Evolutionary conservation across 176 grass and related monocot genomes (phyloP).

Genomic region (Pontederia crassipes): DNA sequence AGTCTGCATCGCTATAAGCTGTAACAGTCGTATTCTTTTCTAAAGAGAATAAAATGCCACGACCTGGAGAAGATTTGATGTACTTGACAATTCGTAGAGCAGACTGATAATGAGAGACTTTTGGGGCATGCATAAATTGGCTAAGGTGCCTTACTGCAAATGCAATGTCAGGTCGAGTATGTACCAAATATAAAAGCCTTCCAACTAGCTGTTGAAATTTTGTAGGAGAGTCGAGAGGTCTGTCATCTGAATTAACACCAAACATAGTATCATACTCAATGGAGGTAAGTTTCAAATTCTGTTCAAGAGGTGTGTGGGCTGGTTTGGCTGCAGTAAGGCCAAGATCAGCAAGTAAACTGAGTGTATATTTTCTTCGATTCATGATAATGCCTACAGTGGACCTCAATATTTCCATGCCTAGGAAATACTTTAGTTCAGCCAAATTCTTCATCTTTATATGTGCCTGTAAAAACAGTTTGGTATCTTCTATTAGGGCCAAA

Average conservation of each 20-base stretch:
- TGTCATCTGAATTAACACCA: no score
- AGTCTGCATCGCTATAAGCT: background rate
- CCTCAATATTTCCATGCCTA: background rate
- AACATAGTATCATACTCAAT: background rate
- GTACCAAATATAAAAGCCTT: background rate
- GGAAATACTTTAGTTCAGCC: background rate
- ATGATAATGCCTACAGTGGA: background rate
- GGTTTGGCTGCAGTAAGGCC: no score
- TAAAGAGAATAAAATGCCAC: background rate
- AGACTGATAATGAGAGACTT: no score
- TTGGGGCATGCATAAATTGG: background rate
- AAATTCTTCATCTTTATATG: background rate
- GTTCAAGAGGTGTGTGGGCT: no score
- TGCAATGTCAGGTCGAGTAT: background rate
- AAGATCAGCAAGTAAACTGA: no score
- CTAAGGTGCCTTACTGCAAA: background rate
- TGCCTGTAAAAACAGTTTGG: background rate
- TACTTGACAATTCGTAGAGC: background rate
- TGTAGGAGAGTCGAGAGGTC: no score
- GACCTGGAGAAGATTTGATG: background rate
- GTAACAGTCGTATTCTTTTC: background rate
- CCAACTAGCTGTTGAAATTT: no score
- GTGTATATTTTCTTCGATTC: background rate
- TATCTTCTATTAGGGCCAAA: background rate
- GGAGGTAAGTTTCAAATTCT: background rate